Evolutionary conservation across 371 early-diverging fungal genomes (phyloP), one percentile per base, ranked within the genome.

Genomic region (Gilbertella persicaria): DNA sequence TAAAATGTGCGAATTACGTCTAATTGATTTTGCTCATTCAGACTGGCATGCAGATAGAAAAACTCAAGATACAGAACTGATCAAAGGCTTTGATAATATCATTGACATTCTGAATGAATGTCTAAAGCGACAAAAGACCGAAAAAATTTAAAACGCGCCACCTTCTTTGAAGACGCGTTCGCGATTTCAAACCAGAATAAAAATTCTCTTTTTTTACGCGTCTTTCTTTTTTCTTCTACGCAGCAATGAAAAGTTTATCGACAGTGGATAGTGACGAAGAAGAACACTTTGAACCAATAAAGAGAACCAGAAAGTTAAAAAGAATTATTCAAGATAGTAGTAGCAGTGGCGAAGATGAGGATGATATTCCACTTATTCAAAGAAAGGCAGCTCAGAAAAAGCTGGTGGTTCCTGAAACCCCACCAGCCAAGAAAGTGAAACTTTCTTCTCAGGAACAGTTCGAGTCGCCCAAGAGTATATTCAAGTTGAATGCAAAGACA

Each of bases 1-100:
- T 0, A 71, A 82, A 40, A 51, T 85, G 33, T 74, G 68, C 45
- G 87, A 90, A 52, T 61, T 90, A 56, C 75, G 85, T 5, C 44
- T 85, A 25, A 90, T 92, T 46, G 92, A 92, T 62, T 91, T 91
- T 84, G 88, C 83, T 2, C 92, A 88, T 60, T 85, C 88, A 25
- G 64, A 67, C 14, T 91, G 86, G 85, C 40, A 62, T 17, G 58
- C 62, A 1, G 33, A 63, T 39, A 53, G 63, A 51, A n/a, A 51
- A 12, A 23, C 51, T 23, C 78, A 71, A 47, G 78, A 78, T 50
- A 45, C 50, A 20, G 68, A 63, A 0, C 21, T 74, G 12, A 14
- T 78, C 13, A 56, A 66, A 25, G 78, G 71, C 16, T 61, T 70
- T 38, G 59, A 62, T 41, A 69, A 60, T 30, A 46, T 62, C 1